Evolutionary conservation across 331 rosid genomes (phyloP).

Genomic region (Acacia pycnantha): DNA sequence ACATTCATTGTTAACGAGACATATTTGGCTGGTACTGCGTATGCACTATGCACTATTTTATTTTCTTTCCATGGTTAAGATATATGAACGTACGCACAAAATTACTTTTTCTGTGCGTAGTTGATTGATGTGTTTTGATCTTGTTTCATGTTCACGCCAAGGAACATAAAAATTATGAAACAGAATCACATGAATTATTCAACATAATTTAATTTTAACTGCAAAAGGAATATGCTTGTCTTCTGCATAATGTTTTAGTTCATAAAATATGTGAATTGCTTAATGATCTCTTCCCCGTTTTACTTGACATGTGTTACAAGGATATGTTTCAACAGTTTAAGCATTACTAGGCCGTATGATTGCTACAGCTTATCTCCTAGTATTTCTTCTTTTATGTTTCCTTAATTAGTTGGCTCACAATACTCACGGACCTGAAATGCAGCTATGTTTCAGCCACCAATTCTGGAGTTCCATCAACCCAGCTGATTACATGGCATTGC

Average conservation of each 20-base stretch:
- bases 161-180: background rate
- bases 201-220: too few relatives aligned
- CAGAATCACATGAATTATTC: too few relatives aligned
- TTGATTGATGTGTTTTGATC: conserved; percentile 5
- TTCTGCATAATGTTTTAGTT: too few relatives aligned
- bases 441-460: conserved; percentile 93
- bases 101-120: background rate
- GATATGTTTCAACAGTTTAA: too few relatives aligned
- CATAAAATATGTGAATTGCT: too few relatives aligned
- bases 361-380: too few relatives aligned
- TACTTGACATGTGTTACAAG: too few relatives aligned
- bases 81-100: background rate
- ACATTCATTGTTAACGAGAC: conserved; percentile 69
- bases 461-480: conserved; percentile 84
- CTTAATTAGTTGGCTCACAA: too few relatives aligned
- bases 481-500: conserved; percentile 88
- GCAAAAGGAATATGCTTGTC: too few relatives aligned
- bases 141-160: background rate
- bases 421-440: conserved; percentile 29
- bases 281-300: too few relatives aligned
- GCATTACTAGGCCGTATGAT: too few relatives aligned
- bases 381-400: too few relatives aligned
- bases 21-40: conserved; percentile 80
- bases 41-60: background rate
- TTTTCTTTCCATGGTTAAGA: background rate